These are phyloP conservation scores for Cryptosporidium ryanae DNA, from an alignment of 169 alveolate genomes.

Conservation along the genomic window DNA sequence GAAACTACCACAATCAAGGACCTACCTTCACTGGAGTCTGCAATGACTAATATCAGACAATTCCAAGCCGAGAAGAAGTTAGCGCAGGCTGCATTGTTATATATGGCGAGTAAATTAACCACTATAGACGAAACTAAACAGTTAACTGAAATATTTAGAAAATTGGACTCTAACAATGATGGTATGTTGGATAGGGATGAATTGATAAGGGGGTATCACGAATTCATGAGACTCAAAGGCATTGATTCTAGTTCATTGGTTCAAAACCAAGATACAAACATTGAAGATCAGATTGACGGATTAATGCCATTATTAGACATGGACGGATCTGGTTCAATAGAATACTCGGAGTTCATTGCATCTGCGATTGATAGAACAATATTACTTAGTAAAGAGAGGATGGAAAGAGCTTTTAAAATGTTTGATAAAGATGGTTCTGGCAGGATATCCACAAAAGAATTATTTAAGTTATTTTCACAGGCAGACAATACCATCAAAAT, in stretches of 20 bases:
- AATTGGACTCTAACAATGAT: constrained; percentile 91
- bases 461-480: constrained; percentile 84
- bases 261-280: constrained; percentile 79
- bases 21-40: constrained; percentile 74
- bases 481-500: constrained; percentile 80
- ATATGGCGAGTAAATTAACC: constrained; percentile 90
- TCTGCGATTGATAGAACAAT: constrained; percentile 92
- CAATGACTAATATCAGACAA: constrained; percentile 83
- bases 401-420: constrained; percentile 93
- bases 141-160: constrained; percentile 89
- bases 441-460: constrained; percentile 90
- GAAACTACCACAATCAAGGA: constrained; percentile 52
- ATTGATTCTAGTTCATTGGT: constrained; percentile 79
- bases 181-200: constrained; percentile 88
- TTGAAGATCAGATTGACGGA: constrained; percentile 88
- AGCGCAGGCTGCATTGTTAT: constrained; percentile 91
- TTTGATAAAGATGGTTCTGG: constrained; percentile 97
- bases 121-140: constrained; percentile 90
- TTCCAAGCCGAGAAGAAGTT: constrained; percentile 90
- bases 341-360: constrained; percentile 92
- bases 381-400: constrained; percentile 88
- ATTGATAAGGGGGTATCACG: constrained; percentile 87
- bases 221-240: constrained; percentile 85
- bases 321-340: constrained; percentile 89
- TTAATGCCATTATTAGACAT: constrained; percentile 87